phyloP scores from a whole-genome alignment of 2,329 filamentous ascomycete genomes.

The Fusarium sp. region DNA sequence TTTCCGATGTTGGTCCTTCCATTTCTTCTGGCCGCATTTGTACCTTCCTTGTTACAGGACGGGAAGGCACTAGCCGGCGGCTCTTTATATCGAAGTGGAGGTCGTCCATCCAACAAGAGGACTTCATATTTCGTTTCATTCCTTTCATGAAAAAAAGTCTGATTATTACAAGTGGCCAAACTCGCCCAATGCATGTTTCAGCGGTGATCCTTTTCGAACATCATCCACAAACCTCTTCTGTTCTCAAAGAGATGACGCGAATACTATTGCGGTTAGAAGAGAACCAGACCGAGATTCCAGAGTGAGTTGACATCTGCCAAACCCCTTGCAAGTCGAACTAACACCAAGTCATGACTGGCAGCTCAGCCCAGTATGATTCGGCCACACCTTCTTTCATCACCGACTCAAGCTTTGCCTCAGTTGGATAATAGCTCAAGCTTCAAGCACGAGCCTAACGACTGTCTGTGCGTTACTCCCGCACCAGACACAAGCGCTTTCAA shows the following conservation, averaged over 20 bases:
- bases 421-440: constrained; percentile 32
- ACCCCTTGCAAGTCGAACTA: constrained; percentile 29
- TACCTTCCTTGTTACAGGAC: not conserved
- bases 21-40: not conserved
- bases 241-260: not conserved
- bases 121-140: not conserved
- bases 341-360: constrained; percentile 16
- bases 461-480: constrained; percentile 37
- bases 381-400: constrained; percentile 27
- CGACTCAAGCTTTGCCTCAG: constrained; percentile 33
- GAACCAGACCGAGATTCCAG: constrained; percentile 3
- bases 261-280: constrained; percentile 9
- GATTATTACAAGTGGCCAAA: not conserved
- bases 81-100: not conserved
- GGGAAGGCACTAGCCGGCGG: not conserved
- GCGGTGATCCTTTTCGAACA: not conserved
- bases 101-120: not conserved
- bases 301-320: constrained; percentile 27
- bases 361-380: constrained; percentile 14
- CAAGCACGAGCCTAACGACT: constrained; percentile 34
- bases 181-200: not conserved
- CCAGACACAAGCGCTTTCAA: constrained; percentile 17
- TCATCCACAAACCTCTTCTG: constrained; percentile 6
- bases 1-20: not conserved
- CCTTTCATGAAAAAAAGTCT: not conserved